Conservation (phyloP, 768 basidiomycete species). For the Pleurotus tuoliensis region DNA sequence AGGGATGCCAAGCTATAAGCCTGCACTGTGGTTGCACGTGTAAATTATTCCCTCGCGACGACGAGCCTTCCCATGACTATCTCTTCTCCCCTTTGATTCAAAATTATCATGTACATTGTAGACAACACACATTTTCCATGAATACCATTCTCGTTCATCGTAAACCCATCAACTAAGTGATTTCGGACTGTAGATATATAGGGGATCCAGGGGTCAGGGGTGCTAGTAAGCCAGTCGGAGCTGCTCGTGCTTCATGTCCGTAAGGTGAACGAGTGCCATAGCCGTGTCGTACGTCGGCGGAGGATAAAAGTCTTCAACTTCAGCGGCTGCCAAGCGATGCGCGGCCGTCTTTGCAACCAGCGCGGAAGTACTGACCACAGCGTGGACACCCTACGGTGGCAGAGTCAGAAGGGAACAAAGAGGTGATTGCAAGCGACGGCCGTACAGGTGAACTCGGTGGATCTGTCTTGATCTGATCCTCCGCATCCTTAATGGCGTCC, state of each 20-base stretch:
- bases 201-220: too few relatives aligned
- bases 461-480: neutral
- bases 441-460: neutral
- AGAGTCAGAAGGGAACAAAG: neutral
- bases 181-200: too few relatives aligned
- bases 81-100: neutral
- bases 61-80: neutral
- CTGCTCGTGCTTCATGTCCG: slow-evolving; percentile 1
- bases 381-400: neutral
- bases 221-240: neutral
- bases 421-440: neutral
- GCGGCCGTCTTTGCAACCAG: neutral
- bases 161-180: too few relatives aligned
- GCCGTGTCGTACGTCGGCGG: slow-evolving; percentile 4
- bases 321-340: neutral
- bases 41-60: neutral
- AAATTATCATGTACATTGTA: neutral
- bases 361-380: neutral
- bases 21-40: neutral
- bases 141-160: too few relatives aligned
- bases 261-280: neutral
- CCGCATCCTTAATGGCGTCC: neutral
- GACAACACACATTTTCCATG: too few relatives aligned
- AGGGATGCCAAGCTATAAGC: neutral
- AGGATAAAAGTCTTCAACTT: slow-evolving; percentile 2